Conservation (phyloP, 2,329 filamentous ascomycete genomes). For the Lasiodiplodia sp. region DNA sequence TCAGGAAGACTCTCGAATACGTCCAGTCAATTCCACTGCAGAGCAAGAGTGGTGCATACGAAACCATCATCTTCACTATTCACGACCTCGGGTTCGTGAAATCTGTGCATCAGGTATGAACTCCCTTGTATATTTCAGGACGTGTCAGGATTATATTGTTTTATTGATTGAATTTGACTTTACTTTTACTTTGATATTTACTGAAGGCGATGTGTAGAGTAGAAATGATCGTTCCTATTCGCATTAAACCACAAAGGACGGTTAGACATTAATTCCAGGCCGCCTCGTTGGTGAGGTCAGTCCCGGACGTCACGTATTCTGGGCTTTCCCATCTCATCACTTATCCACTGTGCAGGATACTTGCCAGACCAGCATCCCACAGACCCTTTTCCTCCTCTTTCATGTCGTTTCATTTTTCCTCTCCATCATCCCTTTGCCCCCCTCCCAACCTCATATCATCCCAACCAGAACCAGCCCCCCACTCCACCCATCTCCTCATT, state of each 20-base stretch:
- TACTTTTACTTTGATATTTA: no score
- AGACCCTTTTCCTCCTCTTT: neutral
- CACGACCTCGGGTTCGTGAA: no score
- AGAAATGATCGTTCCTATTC: neutral
- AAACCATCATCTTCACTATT: no score
- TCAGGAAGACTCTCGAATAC: no score
- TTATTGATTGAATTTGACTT: no score
- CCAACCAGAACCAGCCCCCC: neutral
- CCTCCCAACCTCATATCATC: neutral
- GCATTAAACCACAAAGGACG: constrained; percentile 2
- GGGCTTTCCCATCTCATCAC: neutral
- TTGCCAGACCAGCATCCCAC: neutral
- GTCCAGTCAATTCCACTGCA: no score
- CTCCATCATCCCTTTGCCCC: no score
- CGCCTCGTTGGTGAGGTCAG: neutral
- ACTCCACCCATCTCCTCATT: no score
- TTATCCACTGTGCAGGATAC: neutral
- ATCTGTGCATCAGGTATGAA: no score
- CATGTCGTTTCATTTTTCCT: neutral
- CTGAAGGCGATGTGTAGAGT: neutral
- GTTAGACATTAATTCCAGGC: constrained; percentile 20
- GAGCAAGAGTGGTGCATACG: no score
- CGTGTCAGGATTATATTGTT: no score
- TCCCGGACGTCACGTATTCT: constrained; percentile 5
- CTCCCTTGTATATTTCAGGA: no score